phyloP scores from a whole-genome alignment of 148 eudicot species.

The Fagopyrum esculentum region DNA sequence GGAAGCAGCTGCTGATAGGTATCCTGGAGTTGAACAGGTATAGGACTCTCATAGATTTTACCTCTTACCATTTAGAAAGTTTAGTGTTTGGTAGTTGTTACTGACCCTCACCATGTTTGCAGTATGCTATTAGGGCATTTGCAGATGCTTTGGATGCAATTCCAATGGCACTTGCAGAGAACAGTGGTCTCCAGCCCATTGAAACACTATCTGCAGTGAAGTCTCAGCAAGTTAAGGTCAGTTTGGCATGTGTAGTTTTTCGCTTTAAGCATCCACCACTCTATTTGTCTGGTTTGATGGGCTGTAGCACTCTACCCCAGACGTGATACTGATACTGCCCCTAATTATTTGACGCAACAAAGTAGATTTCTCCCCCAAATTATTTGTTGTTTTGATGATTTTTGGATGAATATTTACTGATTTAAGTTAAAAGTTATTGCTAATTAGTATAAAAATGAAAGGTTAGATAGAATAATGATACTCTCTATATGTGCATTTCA shows the following conservation, averaged over 20 bases:
- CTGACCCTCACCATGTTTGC: constrained; percentile 17
- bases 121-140: constrained; percentile 96
- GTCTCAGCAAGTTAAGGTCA: constrained; percentile 90
- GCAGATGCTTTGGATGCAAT: constrained; percentile 93
- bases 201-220: constrained; percentile 93
- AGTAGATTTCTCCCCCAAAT: no score
- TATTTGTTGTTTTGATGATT: no score
- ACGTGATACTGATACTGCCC: no score
- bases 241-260: neutral
- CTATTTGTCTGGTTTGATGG: neutral
- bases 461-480: no score
- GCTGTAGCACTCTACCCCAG: neutral
- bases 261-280: constrained; percentile 39
- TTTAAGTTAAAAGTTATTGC: no score
- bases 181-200: constrained; percentile 94
- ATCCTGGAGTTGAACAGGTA: constrained; percentile 14
- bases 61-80: neutral
- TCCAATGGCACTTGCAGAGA: constrained; percentile 97
- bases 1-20: constrained; percentile 14
- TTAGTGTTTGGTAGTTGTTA: neutral
- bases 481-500: no score
- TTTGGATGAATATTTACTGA: no score
- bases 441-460: no score
- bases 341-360: no score
- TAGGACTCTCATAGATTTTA: neutral